Conservation (phyloP, 805 yeast species). For the Wickerhamiella alocasiicola region DNA sequence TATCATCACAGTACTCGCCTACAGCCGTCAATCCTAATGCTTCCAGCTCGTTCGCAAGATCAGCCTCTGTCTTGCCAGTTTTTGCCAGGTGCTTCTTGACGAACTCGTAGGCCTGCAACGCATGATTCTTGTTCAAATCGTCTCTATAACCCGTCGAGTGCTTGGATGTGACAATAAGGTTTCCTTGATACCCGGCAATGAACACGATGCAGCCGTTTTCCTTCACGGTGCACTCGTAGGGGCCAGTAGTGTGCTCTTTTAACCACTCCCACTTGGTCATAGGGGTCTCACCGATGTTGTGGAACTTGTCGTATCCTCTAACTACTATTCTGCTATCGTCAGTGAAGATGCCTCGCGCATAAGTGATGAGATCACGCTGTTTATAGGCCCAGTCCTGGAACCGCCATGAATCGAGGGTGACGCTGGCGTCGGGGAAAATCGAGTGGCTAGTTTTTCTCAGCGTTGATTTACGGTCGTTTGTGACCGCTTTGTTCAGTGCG, state of each 20-base stretch:
- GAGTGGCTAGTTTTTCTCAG: conserved; percentile 15
- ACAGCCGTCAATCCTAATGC: conserved; percentile 62
- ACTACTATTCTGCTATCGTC: conserved; percentile 40
- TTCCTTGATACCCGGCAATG: conserved; percentile 66
- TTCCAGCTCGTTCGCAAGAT: conserved; percentile 46
- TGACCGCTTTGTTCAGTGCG: too few species aligned
- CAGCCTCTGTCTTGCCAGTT: conserved; percentile 31
- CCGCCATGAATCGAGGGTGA: conserved; percentile 45
- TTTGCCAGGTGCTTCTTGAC: conserved; percentile 40
- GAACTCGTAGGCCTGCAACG: conserved; percentile 53
- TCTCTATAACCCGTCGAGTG: conserved; percentile 67
- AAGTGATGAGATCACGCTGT: conserved; percentile 43
- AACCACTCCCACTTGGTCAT: conserved; percentile 41
- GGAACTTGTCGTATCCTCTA: conserved; percentile 91
- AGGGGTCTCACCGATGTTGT: conserved; percentile 58
- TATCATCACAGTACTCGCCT: conserved; percentile 85
- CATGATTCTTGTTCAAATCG: conserved; percentile 38
- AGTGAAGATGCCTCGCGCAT: conserved; percentile 78
- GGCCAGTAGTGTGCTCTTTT: conserved; percentile 46
- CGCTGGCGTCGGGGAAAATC: conserved; percentile 23
- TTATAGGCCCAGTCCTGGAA: conserved; percentile 85
- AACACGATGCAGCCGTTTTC: conserved; percentile 92
- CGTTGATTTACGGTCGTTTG: conserved; percentile 14
- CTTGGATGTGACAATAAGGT: conserved; percentile 77
- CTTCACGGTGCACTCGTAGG: conserved; percentile 68